A percentile compares a stretch with the other conserved stretches of the same genome.
Evolutionary conservation across 768 basidiomycete genomes (phyloP).

Genomic region (Pholiota microspora): DNA sequence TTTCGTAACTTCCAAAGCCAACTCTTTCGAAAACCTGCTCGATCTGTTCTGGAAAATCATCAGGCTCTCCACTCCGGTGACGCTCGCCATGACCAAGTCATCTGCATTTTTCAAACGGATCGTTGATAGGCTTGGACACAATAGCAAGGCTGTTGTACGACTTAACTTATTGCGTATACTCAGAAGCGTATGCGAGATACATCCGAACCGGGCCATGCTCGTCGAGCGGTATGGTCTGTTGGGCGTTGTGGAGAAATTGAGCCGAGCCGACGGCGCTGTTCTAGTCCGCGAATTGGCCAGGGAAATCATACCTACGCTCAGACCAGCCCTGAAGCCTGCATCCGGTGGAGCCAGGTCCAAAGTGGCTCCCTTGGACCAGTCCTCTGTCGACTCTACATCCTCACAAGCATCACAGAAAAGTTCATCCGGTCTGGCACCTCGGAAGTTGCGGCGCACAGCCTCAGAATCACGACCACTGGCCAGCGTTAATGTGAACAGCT

Average conservation of each 20-base stretch:
- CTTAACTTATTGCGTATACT: conserved; percentile 87
- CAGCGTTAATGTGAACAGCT: conserved; percentile 17
- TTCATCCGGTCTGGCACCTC: conserved; percentile 47
- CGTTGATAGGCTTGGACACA: conserved; percentile 71
- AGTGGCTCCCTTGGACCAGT: not conserved
- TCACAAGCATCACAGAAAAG: conserved; percentile 10
- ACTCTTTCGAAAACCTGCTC: conserved; percentile 88
- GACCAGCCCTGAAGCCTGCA: conserved; percentile 67
- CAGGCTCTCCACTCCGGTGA: conserved; percentile 71
- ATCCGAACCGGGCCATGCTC: conserved; percentile 79
- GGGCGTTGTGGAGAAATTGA: conserved; percentile 77
- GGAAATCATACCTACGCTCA: conserved; percentile 78
- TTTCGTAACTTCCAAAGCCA: conserved; percentile 83
- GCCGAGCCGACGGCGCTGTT: conserved; percentile 85
- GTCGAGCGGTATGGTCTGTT: conserved; percentile 82
- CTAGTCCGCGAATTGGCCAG: conserved; percentile 87
- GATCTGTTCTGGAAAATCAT: conserved; percentile 92
- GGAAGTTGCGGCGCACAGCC: conserved; percentile 63
- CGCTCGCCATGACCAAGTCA: conserved; percentile 73
- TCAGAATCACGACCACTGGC: conserved; percentile 54
- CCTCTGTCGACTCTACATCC: conserved; percentile 14
- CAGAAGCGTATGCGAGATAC: conserved; percentile 82
- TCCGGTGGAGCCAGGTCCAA: conserved; percentile 25
- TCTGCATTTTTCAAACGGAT: conserved; percentile 85
- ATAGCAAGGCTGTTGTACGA: conserved; percentile 82